Conservation (phyloP, 768 basidiomycete species). For the Plicaturopsis crispa region DNA sequence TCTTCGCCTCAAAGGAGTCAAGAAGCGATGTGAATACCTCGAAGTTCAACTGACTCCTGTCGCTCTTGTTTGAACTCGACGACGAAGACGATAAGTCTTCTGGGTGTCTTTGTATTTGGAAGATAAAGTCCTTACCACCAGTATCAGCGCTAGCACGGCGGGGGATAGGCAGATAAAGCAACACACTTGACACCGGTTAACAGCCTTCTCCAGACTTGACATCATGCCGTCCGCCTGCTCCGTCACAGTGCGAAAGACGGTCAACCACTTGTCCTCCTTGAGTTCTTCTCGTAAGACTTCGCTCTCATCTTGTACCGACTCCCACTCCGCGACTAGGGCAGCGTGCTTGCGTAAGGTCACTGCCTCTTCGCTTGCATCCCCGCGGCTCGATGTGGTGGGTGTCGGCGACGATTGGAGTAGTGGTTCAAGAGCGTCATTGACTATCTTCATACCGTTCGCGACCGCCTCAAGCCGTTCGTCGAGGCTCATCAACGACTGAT, state of each 20-base stretch:
- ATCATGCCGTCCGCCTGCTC: conserved; percentile 98
- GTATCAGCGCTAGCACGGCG: conserved; percentile 7
- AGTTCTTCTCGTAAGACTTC: conserved; percentile 83
- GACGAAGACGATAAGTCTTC: conserved; percentile 41
- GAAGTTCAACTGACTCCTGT: conserved; percentile 44
- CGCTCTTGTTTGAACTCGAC: conserved; percentile 36
- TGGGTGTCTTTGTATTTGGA: conserved; percentile 63
- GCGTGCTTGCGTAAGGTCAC: conserved; percentile 68
- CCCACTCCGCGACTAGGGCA: conserved; percentile 72
- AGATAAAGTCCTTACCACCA: conserved; percentile 60
- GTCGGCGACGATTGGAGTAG: conserved; percentile 41
- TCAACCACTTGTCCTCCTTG: conserved; percentile 96
- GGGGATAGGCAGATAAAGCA: conserved; percentile 5
- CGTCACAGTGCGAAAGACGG: conserved; percentile 88
- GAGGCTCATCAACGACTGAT: conserved; percentile 71
- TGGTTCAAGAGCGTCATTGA: conserved; percentile 61
- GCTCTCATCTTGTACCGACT: conserved; percentile 69
- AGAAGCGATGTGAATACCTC: conserved; percentile 61
- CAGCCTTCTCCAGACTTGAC: conserved; percentile 89
- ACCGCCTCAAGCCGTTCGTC: conserved; percentile 75
- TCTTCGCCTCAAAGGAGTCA: conserved; percentile 81
- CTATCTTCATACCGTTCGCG: conserved; percentile 59
- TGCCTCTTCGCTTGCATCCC: conserved; percentile 31
- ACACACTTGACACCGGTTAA: conserved; percentile 80
- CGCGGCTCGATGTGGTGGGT: conserved; percentile 31